These are phyloP conservation scores for Russula olivacea DNA, from an alignment of 768 basidiomycete genomes.

Conservation along the genomic window DNA sequence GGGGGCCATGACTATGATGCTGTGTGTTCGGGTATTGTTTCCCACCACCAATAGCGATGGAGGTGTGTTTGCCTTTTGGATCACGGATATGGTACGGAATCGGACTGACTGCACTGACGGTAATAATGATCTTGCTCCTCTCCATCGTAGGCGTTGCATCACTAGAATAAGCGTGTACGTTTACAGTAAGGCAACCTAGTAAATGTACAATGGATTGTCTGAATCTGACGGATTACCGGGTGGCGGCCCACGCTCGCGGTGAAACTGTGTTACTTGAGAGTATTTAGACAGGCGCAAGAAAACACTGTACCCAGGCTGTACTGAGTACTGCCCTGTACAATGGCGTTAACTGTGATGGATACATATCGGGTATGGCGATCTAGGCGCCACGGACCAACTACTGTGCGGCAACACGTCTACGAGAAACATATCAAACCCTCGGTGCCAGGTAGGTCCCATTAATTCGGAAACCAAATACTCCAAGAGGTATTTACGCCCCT, in stretches of 20 bases:
- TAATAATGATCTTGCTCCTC: no score
- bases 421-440: not conserved
- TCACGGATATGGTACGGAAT: no score
- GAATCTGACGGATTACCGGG: no score
- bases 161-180: no score
- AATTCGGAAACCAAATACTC: not conserved
- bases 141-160: no score
- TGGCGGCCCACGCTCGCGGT: no score
- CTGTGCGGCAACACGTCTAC: not conserved
- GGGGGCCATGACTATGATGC: not conserved
- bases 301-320: not conserved
- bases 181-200: no score
- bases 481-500: not conserved
- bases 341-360: not conserved
- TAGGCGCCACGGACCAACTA: not conserved
- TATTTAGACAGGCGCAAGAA: not conserved
- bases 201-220: no score
- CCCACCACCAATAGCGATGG: not conserved
- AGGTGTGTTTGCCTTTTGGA: no score
- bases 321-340: no score
- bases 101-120: no score
- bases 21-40: not conserved
- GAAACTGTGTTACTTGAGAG: not conserved
- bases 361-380: not conserved
- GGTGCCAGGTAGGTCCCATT: not conserved